Conservation (phyloP, 1,284 basidiomycete genomes). For the Apiotrichum sp. region DNA sequence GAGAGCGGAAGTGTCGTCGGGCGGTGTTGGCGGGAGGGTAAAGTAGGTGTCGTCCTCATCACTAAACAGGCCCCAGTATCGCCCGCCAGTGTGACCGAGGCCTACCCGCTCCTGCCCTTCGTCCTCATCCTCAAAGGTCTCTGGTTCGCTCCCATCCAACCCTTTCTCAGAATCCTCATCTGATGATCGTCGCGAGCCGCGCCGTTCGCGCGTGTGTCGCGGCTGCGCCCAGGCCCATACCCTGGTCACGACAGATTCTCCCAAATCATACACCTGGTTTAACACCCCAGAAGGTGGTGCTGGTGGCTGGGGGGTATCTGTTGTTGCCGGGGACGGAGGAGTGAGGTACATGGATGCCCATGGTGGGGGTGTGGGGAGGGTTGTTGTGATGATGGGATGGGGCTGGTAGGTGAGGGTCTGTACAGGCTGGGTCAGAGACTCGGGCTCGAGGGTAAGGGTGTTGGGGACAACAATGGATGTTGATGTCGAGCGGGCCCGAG, state of each 20-base stretch:
- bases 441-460: constrained; percentile 7
- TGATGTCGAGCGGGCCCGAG: constrained; percentile 37
- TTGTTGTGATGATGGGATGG: constrained; percentile 6
- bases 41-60: constrained; percentile 27
- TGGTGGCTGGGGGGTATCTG: background rate
- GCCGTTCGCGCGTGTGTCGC: background rate
- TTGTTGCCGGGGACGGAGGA: constrained; percentile 16
- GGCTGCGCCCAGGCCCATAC: constrained; percentile 20
- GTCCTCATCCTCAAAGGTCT: constrained; percentile 19
- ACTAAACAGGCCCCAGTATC: constrained; percentile 32
- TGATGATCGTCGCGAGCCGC: constrained; percentile 13
- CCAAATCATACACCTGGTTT: constrained; percentile 29
- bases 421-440: constrained; percentile 10
- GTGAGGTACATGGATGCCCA: constrained; percentile 19
- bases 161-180: constrained; percentile 43
- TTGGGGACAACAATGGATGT: constrained; percentile 38
- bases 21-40: constrained; percentile 31
- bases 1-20: constrained; percentile 16
- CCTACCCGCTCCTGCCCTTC: constrained; percentile 5
- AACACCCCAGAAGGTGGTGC: constrained; percentile 10
- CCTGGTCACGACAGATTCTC: constrained; percentile 25
- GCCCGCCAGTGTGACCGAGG: constrained; percentile 8
- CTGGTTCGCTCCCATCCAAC: constrained; percentile 29
- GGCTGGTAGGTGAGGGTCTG: constrained; percentile 11
- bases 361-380: constrained; percentile 8